A percentile compares a stretch with the other conserved stretches of the same genome.
These are phyloP conservation scores for Platanus orientalis DNA, from an alignment of 164 flowering plant genomes.

Conservation along the genomic window DNA sequence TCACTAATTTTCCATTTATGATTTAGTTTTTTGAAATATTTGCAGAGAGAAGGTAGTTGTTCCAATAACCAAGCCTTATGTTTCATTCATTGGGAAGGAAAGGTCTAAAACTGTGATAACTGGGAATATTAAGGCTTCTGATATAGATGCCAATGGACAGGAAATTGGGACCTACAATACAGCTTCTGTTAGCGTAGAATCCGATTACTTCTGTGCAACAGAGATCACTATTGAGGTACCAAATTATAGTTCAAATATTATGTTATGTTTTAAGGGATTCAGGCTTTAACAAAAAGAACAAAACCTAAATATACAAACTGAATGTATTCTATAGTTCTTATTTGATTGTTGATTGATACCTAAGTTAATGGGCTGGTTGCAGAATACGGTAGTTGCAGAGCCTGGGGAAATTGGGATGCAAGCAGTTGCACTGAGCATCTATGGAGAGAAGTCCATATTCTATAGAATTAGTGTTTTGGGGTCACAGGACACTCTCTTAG, in stretches of 20 bases:
- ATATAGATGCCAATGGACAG: slow-evolving; percentile 33
- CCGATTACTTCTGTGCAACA: slow-evolving; percentile 75
- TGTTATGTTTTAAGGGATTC: not conserved
- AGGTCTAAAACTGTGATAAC: slow-evolving; percentile 44
- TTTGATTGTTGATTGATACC: not conserved
- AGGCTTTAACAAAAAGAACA: not conserved
- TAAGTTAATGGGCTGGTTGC: slow-evolving; percentile 11
- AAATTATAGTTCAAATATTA: not conserved
- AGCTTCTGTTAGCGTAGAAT: slow-evolving; percentile 59
- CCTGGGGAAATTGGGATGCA: slow-evolving; percentile 56
- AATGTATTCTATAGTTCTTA: not conserved
- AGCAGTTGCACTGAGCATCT: slow-evolving; percentile 73
- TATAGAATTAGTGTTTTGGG: slow-evolving; percentile 58
- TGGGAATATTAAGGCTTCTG: slow-evolving; percentile 68
- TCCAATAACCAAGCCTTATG: slow-evolving; percentile 58
- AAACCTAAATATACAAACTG: not conserved
- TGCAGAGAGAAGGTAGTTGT: slow-evolving; percentile 74
- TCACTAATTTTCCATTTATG: not conserved
- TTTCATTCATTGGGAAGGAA: slow-evolving; percentile 68
- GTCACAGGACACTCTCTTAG: slow-evolving; percentile 80
- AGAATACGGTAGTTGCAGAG: slow-evolving; percentile 64
- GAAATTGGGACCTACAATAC: slow-evolving; percentile 53
- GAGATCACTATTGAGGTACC: slow-evolving; percentile 67
- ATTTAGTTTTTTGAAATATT: not conserved
- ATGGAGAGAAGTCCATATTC: slow-evolving; percentile 68